Conservation (phyloP, 331 rosid genomes). For the Acacia pycnantha region DNA sequence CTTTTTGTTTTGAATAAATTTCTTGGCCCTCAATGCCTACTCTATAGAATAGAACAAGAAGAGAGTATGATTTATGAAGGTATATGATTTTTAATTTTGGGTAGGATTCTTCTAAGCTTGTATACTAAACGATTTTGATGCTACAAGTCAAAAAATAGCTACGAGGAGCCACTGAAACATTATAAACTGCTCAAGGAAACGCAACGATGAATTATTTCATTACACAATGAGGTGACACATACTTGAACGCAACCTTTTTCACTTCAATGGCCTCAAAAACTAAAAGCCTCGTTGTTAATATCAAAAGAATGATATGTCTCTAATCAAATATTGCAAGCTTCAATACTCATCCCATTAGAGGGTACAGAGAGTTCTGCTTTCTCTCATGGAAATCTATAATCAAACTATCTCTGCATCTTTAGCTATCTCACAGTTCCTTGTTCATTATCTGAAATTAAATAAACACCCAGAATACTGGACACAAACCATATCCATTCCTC, state of each 20-base stretch:
- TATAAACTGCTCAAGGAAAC: too few species aligned
- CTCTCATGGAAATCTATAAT: neutral
- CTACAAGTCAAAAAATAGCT: too few species aligned
- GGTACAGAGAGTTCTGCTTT: neutral
- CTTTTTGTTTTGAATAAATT: too few species aligned
- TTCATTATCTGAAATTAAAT: slow-evolving; percentile 46
- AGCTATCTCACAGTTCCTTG: slow-evolving; percentile 59
- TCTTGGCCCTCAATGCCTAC: too few species aligned
- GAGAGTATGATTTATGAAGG: too few species aligned
- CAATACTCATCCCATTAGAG: neutral
- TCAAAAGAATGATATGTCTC: slow-evolving; percentile 17
- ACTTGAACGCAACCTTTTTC: neutral
- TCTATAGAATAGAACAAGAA: too few species aligned
- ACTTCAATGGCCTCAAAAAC: neutral
- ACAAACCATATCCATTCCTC: neutral
- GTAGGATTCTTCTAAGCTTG: too few species aligned
- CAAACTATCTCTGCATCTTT: slow-evolving; percentile 54
- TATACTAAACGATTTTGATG: too few species aligned
- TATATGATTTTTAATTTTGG: too few species aligned
- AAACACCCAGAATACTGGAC: neutral
- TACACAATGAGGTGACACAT: neutral
- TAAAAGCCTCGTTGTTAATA: slow-evolving; percentile 7
- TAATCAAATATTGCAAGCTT: neutral
- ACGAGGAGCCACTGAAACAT: too few species aligned
- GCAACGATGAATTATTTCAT: neutral